phyloP scores from a whole-genome alignment of 1,139 yeast species.

The Arxiozyma telluris region DNA sequence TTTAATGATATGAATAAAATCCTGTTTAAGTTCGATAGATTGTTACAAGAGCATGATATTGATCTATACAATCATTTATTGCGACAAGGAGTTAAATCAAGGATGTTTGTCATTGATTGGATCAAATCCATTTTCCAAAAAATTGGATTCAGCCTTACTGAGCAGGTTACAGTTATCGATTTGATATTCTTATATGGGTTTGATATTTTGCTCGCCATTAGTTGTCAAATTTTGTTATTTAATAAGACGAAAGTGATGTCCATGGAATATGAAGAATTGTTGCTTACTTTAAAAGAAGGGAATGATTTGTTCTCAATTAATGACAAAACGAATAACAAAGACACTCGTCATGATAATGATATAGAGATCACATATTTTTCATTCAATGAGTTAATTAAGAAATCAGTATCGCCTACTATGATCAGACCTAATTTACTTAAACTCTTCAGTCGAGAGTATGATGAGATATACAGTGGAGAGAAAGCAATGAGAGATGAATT shows the following conservation, averaged over 20 bases:
- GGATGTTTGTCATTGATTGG: constrained; percentile 97
- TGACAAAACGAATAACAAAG: neutral
- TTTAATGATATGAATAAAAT: constrained; percentile 82
- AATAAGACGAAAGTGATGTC: constrained; percentile 52
- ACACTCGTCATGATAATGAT: neutral
- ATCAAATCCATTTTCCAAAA: constrained; percentile 80
- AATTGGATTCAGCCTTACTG: constrained; percentile 67
- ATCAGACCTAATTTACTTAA: constrained; percentile 63
- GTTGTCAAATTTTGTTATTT: constrained; percentile 63
- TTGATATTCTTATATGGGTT: constrained; percentile 81
- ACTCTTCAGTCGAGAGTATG: constrained; percentile 65
- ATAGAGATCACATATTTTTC: neutral
- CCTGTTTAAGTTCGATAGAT: constrained; percentile 77
- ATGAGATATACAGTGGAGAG: constrained; percentile 62
- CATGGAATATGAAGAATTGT: constrained; percentile 63
- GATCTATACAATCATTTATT: constrained; percentile 63
- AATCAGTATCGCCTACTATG: neutral
- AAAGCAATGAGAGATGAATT: constrained; percentile 61
- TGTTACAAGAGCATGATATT: constrained; percentile 42
- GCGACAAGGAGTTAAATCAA: constrained; percentile 76
- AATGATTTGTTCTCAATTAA: neutral
- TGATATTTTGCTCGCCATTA: constrained; percentile 73
- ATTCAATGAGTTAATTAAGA: constrained; percentile 33
- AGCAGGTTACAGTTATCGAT: constrained; percentile 77
- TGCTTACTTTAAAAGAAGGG: constrained; percentile 66